Base-by-base conservation (phyloP, 2,329 filamentous ascomycete genomes). In the Teratosphaeria nubilosa region DNA sequence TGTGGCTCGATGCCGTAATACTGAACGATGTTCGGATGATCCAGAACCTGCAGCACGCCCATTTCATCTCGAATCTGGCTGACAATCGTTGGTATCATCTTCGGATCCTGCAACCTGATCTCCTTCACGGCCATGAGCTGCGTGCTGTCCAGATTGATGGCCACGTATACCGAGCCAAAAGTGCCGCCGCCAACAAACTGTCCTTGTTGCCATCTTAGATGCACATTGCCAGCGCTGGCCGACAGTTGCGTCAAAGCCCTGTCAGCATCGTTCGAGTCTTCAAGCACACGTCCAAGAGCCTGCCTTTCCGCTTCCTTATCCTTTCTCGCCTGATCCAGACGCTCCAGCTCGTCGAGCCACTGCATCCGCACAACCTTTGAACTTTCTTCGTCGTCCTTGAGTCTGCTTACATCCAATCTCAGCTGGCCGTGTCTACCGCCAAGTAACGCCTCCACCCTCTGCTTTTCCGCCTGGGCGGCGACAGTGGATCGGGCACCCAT, bases 51-150 rank as follows among this genome's bases (percentile, higher is more conserved):
- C 54, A 99, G 78, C 5, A 99, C 92, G 55, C 88, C 87, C 91
- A 99, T 97, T 73, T 99, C 94, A 69, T 99, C 94, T 62, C 87
- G 86, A 71, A 99, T 97, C 71, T 97, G 91, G 57, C 87, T 86
- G 10, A 94, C 91, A 69, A 97, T 92, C 56, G 89, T 90, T 5
- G 94, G 94, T 61, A 99, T 96, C 63, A 96, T 80, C 72, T 96
- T 94, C 37, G 94, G 94, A 71, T 99, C 94, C 75, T 97, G 94
- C 30, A 99, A 80, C 61, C 94, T 87, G 65, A 99, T 99, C 74
- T 99, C 94, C 75, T 99, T 99, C 65, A 99, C 94, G 2, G 94
- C 94, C 92, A 99, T 97, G 61, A 97, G 76, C 69, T 95, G 91
- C 59, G 92, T 92, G 27, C 90, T 92, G 75, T 99, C 95, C 56